Conservation (phyloP, 495 filamentous ascomycete genomes). For the Trichoderma asperelloides region DNA sequence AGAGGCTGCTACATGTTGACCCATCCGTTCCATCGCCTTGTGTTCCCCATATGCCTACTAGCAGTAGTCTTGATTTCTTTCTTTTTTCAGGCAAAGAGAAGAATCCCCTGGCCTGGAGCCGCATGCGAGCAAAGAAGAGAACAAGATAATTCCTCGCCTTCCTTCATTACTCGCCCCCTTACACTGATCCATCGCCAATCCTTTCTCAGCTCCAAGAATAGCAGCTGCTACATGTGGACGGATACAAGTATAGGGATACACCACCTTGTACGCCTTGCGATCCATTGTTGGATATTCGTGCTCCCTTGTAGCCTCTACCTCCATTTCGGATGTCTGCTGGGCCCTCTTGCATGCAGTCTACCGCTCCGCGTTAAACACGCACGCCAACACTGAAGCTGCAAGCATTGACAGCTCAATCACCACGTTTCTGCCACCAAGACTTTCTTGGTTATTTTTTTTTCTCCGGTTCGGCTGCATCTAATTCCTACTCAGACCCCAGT, state of each 20-base stretch:
- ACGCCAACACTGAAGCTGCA: neutral
- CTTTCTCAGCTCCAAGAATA: neutral
- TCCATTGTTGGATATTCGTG: neutral
- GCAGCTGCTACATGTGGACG: neutral
- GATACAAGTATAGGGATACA: neutral
- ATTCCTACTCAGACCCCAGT: neutral
- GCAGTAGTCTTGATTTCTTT: neutral
- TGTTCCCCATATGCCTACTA: slow-evolving; percentile 7
- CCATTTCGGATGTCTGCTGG: neutral
- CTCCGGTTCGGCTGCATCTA: neutral
- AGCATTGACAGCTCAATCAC: neutral
- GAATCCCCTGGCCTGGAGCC: neutral
- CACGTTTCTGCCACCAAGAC: neutral
- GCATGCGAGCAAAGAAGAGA: neutral
- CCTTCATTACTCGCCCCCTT: neutral
- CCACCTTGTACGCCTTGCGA: neutral
- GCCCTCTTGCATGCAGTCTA: neutral
- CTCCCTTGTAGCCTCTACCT: neutral
- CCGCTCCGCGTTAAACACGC: slow-evolving; percentile 1
- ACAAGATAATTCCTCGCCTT: neutral
- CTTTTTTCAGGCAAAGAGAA: neutral
- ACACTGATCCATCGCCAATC: neutral
- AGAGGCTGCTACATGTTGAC: neutral
- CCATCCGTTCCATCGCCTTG: neutral
- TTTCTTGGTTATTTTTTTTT: neutral